Evolutionary conservation across 1,284 basidiomycete species (phyloP).

Genomic region (Microstroma glucosiphilum): DNA sequence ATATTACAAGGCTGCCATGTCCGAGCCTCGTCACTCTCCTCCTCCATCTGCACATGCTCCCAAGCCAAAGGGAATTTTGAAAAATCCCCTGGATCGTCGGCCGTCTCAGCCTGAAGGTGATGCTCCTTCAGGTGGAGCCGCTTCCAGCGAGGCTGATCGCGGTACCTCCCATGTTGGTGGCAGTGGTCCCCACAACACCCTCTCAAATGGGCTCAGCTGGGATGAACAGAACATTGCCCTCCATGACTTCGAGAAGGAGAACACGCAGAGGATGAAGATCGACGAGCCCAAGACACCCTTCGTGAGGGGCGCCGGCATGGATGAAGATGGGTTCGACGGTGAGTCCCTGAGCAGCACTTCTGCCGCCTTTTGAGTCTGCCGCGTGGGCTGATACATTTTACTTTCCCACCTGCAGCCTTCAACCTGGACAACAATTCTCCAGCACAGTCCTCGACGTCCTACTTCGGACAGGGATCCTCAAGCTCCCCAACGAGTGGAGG

Average conservation of each 20-base stretch:
- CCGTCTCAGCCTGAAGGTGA: conserved; percentile 19
- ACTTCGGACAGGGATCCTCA: not conserved
- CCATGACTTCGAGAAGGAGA: conserved; percentile 45
- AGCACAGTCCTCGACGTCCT: not conserved
- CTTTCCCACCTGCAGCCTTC: conserved; percentile 21
- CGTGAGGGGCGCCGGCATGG: conserved; percentile 34
- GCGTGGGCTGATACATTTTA: not conserved
- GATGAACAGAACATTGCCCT: conserved; percentile 47
- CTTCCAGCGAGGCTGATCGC: conserved; percentile 12
- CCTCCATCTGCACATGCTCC: conserved; percentile 41
- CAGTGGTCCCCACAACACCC: not conserved
- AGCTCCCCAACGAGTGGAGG: conserved; percentile 1
- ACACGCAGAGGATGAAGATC: conserved; percentile 47
- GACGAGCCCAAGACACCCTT: conserved; percentile 51
- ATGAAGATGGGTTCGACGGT: conserved; percentile 31
- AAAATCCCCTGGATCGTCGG: conserved; percentile 32
- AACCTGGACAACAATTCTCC: conserved; percentile 24
- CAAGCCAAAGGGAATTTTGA: conserved; percentile 46
- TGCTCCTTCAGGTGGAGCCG: conserved; percentile 10
- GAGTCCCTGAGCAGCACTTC: conserved; percentile 12
- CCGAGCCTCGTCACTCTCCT: conserved; percentile 34
- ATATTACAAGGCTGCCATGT: too few relatives aligned
- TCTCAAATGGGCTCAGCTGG: conserved; percentile 35
- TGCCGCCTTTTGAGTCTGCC: not conserved
- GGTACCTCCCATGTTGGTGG: not conserved